Evolutionary conservation across 2,329 filamentous ascomycete genomes (phyloP), one percentile per base, ranked within the genome.

Genomic region (Calcarisporium arbuscula): DNA sequence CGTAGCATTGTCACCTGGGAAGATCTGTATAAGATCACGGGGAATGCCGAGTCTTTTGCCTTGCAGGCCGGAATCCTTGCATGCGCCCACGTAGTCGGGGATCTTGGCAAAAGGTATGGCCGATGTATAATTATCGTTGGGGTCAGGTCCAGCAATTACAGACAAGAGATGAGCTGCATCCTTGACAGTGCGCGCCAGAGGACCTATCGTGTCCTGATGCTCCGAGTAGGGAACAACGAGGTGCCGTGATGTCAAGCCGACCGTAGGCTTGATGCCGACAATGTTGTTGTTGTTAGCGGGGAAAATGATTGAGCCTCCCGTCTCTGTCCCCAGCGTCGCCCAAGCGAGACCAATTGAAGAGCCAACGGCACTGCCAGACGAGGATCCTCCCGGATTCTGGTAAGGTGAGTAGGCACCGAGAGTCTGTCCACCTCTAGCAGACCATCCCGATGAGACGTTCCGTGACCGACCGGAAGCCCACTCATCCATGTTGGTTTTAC

Each of bases 181-280:
- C 11, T 68, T 68, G 3, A 87, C 74, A 0, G 72, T 82, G 16
- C 74, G 68, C 0, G 74, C 74, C 56, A 87, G 76, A 0, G 72
- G 67, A 0, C 82, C 82, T 1, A 85, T 64, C 0, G 73, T 80
- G 46, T 87, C 82, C 47, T 82, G 77, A 45, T 77, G 70, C 20
- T 69, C 56, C 3, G 69, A 74, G 5, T 85, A 75, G 1, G 82
- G 82, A 9, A 86, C 72, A 2, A 84, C 80, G 5, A 81, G 62
- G 39, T 70, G 56, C 16, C 76, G 65, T 5, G 75, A 80, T 1
- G 74, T 81, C 3, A 84, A 58, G 0, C 82, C 82, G 4, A 82
- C 73, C 0, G 78, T 80, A 0, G 80, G 77, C 53, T 80, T 82
- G 47, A 85, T 77, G 1, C 80, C 81, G 0, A 83, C 80, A 5